Evolutionary conservation across 1,139 yeast genomes (phyloP).

Genomic region (Debaryomyces singareniensis): DNA sequence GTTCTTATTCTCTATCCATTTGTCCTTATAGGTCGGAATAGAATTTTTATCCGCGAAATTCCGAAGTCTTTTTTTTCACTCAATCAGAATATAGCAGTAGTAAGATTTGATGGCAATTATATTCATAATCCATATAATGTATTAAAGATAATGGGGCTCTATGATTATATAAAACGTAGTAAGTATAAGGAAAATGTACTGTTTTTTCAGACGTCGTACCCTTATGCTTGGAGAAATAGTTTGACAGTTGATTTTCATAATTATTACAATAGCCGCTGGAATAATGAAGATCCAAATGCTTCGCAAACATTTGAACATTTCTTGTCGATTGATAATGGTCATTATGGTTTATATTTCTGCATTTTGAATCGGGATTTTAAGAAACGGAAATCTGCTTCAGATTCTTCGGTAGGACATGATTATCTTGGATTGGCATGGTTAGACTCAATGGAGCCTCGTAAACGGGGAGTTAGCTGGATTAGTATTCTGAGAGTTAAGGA

Average conservation of each 20-base stretch:
- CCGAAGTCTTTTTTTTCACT: too few relatives aligned
- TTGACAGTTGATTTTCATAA: conserved; percentile 15
- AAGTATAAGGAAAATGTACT: conserved; percentile 19
- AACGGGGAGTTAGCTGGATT: conserved; percentile 13
- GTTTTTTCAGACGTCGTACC: conserved; percentile 37
- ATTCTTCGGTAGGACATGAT: too few relatives aligned
- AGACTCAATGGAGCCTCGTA: neutral
- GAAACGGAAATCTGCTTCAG: conserved; percentile 9
- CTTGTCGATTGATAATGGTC: conserved; percentile 33
- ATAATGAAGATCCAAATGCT: conserved; percentile 28
- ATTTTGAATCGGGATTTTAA: conserved; percentile 36
- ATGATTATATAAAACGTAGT: conserved; percentile 23
- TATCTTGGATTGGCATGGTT: too few relatives aligned
- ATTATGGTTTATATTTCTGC: conserved; percentile 40
- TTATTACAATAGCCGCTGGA: conserved; percentile 18
- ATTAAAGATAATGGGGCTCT: conserved; percentile 24
- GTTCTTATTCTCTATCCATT: too few relatives aligned
- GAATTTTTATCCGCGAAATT: too few relatives aligned
- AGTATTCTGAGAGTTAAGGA: conserved; percentile 25
- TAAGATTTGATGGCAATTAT: too few relatives aligned
- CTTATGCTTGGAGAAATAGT: conserved; percentile 24
- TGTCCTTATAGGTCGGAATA: too few relatives aligned
- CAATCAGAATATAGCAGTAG: too few relatives aligned
- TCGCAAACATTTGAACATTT: conserved; percentile 18
- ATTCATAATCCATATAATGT: too few relatives aligned